These are phyloP conservation scores for Paecilomyces fulvus DNA, from an alignment of 2,329 filamentous ascomycete species.

Conservation along the genomic window DNA sequence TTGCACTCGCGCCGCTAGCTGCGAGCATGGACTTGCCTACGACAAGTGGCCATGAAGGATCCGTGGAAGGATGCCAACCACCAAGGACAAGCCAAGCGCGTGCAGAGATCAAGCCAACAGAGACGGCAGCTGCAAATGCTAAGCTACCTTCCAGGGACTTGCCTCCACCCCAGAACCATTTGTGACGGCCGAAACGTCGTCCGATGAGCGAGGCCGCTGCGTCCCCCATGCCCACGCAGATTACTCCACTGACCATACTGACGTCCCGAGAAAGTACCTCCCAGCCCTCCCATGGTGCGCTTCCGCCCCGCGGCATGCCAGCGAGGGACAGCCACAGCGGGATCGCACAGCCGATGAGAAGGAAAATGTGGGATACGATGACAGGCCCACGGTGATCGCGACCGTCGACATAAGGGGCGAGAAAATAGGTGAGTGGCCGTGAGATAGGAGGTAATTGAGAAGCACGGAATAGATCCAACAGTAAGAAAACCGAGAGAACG, in stretches of 20 bases:
- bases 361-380: constrained; percentile 91
- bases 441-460: constrained; percentile 86
- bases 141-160: constrained; percentile 84
- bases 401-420: constrained; percentile 90
- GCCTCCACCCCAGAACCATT: constrained; percentile 95
- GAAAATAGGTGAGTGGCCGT: constrained; percentile 73
- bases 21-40: constrained; percentile 59
- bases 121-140: constrained; percentile 76
- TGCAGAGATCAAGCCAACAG: constrained; percentile 60
- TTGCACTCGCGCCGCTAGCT: constrained; percentile 73
- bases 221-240: constrained; percentile 93
- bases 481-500: constrained; percentile 72
- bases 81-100: constrained; percentile 69
- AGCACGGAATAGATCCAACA: constrained; percentile 82
- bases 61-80: constrained; percentile 48
- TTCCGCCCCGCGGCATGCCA: constrained; percentile 51
- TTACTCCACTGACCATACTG: constrained; percentile 83
- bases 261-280: constrained; percentile 64
- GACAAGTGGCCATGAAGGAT: constrained; percentile 23
- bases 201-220: constrained; percentile 87
- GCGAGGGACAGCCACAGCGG: constrained; percentile 85
- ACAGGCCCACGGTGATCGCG: constrained; percentile 88
- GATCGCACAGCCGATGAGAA: constrained; percentile 89
- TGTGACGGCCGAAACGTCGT: constrained; percentile 71
- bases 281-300: constrained; percentile 60